A percentile compares a stretch with the other conserved stretches of the same genome.
Conservation (phyloP, 306 rosid species). For the Cucurbita argyrosperma region DNA sequence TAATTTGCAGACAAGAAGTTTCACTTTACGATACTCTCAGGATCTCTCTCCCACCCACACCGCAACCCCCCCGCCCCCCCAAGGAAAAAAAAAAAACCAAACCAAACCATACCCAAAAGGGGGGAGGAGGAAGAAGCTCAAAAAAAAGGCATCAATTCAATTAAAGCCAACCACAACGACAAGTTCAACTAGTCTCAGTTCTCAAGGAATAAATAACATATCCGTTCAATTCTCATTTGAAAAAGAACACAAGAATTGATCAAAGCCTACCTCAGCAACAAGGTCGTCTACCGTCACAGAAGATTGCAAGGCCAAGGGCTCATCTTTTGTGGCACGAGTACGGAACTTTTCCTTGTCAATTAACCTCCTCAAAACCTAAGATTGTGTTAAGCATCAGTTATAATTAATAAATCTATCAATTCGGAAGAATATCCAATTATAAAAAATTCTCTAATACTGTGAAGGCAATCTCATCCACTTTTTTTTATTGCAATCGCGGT, state of each 20-base stretch:
- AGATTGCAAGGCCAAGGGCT: slow-evolving; percentile 53
- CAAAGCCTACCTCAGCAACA: slow-evolving; percentile 56
- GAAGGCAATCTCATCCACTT: background rate
- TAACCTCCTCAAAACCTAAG: slow-evolving; percentile 60
- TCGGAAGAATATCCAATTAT: background rate
- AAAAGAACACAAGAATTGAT: background rate
- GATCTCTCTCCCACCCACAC: background rate
- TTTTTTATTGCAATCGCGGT: too few relatives aligned
- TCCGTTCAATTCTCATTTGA: background rate
- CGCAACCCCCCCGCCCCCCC: too few relatives aligned
- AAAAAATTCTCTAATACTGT: background rate
- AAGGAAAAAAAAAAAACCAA: too few relatives aligned
- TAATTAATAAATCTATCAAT: background rate
- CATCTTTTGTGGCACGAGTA: slow-evolving; percentile 52
- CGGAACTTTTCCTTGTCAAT: slow-evolving; percentile 33
- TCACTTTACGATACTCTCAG: too few relatives aligned
- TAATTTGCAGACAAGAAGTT: too few relatives aligned
- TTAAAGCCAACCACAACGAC: slow-evolving; percentile 47
- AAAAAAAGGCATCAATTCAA: background rate
- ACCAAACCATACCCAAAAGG: too few relatives aligned
- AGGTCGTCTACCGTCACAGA: slow-evolving; percentile 50
- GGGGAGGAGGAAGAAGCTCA: too few relatives aligned
- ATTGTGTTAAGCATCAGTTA: background rate
- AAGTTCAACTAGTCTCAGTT: slow-evolving; percentile 22
- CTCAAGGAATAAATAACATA: background rate